Percentiles rank a stretch among this genome's conserved stretches.
Conservation (phyloP, 2,329 filamentous ascomycete genomes). For the Leptographium radiaticola region DNA sequence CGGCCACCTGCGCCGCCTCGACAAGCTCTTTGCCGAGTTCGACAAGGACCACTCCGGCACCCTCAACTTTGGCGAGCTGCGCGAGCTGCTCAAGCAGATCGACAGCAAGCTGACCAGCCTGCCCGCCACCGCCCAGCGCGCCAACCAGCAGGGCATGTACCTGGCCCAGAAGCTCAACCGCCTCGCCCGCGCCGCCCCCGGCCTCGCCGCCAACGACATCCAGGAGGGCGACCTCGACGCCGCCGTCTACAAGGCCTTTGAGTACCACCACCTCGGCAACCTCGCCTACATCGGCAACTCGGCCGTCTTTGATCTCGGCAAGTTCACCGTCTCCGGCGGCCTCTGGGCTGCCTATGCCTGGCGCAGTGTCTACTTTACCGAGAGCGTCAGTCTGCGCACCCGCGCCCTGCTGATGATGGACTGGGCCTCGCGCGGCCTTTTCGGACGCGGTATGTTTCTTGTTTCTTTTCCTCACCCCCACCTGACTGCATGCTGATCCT, state of each 20-base stretch:
- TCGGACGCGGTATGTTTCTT: conserved; percentile 63
- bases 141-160: conserved; percentile 90
- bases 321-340: conserved; percentile 67
- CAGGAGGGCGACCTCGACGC: conserved; percentile 84
- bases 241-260: conserved; percentile 84
- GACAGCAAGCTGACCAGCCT: conserved; percentile 89
- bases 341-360: conserved; percentile 91
- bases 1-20: conserved; percentile 74
- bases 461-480: not conserved
- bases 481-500: not conserved
- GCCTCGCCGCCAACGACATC: conserved; percentile 66
- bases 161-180: conserved; percentile 91
- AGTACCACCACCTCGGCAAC: conserved; percentile 84
- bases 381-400: conserved; percentile 89
- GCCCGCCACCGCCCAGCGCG: conserved; percentile 88
- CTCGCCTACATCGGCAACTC: conserved; percentile 94
- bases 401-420: conserved; percentile 89
- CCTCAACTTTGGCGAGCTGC: conserved; percentile 84
- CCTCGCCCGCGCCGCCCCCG: conserved; percentile 63
- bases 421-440: conserved; percentile 92
- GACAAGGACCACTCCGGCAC: conserved; percentile 89
- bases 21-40: conserved; percentile 82
- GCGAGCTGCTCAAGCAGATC: conserved; percentile 80
- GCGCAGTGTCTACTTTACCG: conserved; percentile 92
- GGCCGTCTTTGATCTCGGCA: conserved; percentile 82